Percentiles rank a stretch among this genome's conserved stretches.
Conservation (phyloP, 169 alveolate species). For the Eimeria praecox region DNA sequence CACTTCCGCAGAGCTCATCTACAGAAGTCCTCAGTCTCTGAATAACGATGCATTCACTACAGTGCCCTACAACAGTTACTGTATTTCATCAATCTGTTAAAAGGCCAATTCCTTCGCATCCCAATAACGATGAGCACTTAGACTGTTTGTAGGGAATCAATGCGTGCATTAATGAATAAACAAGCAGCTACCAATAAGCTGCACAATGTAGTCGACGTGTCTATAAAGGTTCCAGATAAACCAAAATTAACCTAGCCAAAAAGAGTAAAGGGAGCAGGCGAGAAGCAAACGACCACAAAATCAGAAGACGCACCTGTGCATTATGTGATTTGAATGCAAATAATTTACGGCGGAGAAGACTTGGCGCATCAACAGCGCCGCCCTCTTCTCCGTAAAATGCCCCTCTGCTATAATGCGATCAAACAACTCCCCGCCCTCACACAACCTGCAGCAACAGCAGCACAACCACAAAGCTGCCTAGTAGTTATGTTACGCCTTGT, state of each 20-base stretch:
- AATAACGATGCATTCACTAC: too few species aligned
- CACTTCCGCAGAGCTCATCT: too few species aligned
- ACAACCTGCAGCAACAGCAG: slow-evolving; percentile 78
- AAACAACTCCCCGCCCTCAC: slow-evolving; percentile 98
- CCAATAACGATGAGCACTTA: background rate
- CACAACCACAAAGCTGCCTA: background rate
- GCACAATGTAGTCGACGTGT: background rate
- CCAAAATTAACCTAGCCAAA: background rate
- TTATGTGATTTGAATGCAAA: slow-evolving; percentile 89
- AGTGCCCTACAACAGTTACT: too few species aligned
- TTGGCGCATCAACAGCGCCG: slow-evolving; percentile 93
- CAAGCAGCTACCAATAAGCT: too few species aligned
- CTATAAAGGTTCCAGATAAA: background rate
- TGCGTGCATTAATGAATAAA: too few species aligned
- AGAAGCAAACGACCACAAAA: background rate
- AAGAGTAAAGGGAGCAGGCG: background rate
- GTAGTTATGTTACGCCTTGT: background rate
- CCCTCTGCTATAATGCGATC: slow-evolving; percentile 96
- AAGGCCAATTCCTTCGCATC: too few species aligned
- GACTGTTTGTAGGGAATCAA: too few species aligned
- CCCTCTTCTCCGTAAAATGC: slow-evolving; percentile 92
- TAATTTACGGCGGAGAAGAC: slow-evolving; percentile 94
- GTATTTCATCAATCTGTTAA: too few species aligned
- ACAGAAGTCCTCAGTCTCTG: too few species aligned
- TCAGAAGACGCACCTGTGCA: slow-evolving; percentile 74